phyloP scores from a whole-genome alignment of 352 stramenopile species.

The Phytophthora cajani region DNA sequence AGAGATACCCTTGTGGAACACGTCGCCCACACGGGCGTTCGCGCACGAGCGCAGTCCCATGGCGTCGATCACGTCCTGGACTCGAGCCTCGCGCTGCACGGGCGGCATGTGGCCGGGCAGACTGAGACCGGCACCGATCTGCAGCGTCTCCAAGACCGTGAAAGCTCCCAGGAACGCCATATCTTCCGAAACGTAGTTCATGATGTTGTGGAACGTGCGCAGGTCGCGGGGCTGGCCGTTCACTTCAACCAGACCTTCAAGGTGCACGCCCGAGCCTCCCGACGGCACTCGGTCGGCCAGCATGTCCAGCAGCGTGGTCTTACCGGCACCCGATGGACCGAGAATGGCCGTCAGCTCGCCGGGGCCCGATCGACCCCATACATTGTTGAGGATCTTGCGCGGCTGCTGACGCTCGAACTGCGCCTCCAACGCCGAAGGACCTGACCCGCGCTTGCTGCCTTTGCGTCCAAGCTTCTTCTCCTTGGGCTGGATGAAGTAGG shows the following conservation, averaged over 20 bases:
- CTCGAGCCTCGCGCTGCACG: conserved; percentile 57
- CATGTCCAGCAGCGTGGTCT: conserved; percentile 77
- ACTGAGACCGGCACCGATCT: conserved; percentile 67
- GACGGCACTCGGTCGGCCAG: conserved; percentile 59
- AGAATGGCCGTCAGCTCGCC: conserved; percentile 79
- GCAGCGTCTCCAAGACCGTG: conserved; percentile 76
- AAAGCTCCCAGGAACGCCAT: conserved; percentile 74
- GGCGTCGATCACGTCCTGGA: conserved; percentile 74
- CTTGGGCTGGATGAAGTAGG: conserved; percentile 57
- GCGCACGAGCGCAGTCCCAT: conserved; percentile 72
- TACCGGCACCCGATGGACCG: conserved; percentile 68
- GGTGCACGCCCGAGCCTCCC: conserved; percentile 34
- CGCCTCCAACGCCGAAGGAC: conserved; percentile 33
- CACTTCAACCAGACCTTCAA: conserved; percentile 67
- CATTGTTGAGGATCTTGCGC: conserved; percentile 70
- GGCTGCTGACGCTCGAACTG: conserved; percentile 44
- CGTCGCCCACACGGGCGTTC: conserved; percentile 78
- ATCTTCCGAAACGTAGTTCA: conserved; percentile 80
- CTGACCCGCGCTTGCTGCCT: conserved; percentile 36
- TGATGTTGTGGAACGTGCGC: conserved; percentile 58
- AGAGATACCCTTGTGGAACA: conserved; percentile 89
- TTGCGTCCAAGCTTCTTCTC: conserved; percentile 22
- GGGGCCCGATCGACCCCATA: conserved; percentile 65
- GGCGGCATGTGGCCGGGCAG: conserved; percentile 56
- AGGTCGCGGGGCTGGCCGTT: conserved; percentile 57